Conservation (phyloP, 176 grass and related monocot genomes). For the Coix lacrymajobi region DNA sequence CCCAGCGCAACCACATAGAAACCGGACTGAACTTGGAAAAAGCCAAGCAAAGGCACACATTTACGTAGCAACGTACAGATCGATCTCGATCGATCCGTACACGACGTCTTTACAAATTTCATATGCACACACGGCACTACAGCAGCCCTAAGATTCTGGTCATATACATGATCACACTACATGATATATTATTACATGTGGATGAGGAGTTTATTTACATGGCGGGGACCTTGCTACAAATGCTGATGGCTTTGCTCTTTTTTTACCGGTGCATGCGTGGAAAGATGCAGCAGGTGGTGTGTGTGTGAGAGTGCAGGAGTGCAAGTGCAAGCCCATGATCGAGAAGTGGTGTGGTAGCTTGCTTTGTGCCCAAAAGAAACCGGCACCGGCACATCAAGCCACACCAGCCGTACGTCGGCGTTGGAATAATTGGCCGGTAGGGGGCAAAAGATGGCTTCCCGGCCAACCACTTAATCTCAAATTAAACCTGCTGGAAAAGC, state of each 20-base stretch:
- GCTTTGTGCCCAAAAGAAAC: conserved; percentile 9
- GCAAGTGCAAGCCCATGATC: background rate
- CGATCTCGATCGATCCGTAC: background rate
- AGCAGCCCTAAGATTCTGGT: background rate
- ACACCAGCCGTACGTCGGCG: background rate
- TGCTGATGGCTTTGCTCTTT: background rate
- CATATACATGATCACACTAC: background rate
- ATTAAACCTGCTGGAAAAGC: background rate
- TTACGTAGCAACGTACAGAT: background rate
- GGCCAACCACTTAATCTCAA: conserved; percentile 21
- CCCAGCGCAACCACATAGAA: background rate
- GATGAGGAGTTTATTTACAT: background rate
- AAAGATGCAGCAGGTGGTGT: background rate
- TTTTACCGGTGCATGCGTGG: conserved; percentile 12
- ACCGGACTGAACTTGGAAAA: background rate
- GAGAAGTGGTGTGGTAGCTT: background rate
- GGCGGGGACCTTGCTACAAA: conserved; percentile 3
- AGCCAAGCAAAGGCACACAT: background rate
- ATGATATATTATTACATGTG: background rate
- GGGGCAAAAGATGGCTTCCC: background rate
- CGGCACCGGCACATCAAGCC: background rate
- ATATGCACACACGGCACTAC: background rate
- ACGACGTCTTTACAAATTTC: background rate
- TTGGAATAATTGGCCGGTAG: background rate
- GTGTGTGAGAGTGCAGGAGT: background rate